phyloP scores from a whole-genome alignment of 306 rosid genomes.

The Rosa lucieae region DNA sequence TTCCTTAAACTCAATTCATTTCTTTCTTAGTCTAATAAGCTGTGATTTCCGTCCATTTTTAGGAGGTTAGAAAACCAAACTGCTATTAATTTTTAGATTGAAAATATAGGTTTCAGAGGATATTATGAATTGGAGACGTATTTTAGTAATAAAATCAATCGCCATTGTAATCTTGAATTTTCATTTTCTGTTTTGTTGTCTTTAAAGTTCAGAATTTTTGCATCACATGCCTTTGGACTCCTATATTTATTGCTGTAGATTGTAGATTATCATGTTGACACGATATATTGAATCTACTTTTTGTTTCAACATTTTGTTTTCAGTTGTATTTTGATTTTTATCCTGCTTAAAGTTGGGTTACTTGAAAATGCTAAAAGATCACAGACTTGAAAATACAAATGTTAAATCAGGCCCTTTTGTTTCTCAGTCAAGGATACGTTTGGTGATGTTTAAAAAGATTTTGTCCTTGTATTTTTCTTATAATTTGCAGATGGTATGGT shows the following conservation, averaged over 20 bases:
- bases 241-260: neutral
- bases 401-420: neutral
- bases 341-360: neutral
- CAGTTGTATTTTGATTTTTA: neutral
- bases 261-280: neutral
- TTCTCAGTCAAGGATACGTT: neutral
- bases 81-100: neutral
- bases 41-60: neutral
- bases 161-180: neutral
- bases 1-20: slow-evolving; percentile 28
- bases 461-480: neutral
- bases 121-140: slow-evolving; percentile 10
- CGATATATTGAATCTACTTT: neutral
- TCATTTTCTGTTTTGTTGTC: neutral
- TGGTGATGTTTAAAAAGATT: neutral
- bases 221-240: neutral
- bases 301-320: neutral
- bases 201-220: slow-evolving; percentile 9
- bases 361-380: slow-evolving; percentile 12
- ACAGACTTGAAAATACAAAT: neutral
- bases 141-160: slow-evolving; percentile 8
- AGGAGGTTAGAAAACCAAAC: neutral
- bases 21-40: slow-evolving; percentile 7
- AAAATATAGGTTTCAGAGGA: neutral
- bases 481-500: neutral